Evolutionary conservation across 2,329 filamentous ascomycete genomes (phyloP).

Genomic region (Chrysoporthe deuterocubensis): DNA sequence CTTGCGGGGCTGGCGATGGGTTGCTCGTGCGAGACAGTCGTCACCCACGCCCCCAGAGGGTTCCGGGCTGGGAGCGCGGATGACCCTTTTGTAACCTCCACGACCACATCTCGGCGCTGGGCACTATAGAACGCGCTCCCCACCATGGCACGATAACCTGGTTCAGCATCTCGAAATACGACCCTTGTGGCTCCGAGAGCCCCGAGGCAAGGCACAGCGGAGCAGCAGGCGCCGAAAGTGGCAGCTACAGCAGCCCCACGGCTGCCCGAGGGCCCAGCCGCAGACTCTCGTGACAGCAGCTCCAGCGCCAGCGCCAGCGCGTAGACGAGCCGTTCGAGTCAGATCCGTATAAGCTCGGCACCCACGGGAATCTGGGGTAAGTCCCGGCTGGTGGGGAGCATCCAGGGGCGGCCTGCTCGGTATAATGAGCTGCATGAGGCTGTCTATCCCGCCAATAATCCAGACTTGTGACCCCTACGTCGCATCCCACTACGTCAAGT

Average conservation of each 20-base stretch:
- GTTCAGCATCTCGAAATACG: neutral
- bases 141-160: neutral
- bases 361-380: conserved; percentile 11
- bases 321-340: neutral
- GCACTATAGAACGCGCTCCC: neutral
- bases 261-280: neutral
- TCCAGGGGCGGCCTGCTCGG: neutral
- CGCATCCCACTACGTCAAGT: conserved; percentile 19
- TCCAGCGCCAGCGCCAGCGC: neutral
- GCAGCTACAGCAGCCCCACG: neutral
- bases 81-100: neutral
- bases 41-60: neutral
- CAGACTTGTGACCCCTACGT: conserved; percentile 4
- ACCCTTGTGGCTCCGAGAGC: conserved; percentile 18
- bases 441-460: conserved; percentile 15
- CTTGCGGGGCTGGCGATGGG: neutral
- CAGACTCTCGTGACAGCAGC: neutral
- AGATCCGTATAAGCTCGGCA: neutral
- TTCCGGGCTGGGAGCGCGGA: neutral
- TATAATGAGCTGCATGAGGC: conserved; percentile 15
- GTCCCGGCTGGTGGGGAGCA: neutral
- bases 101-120: neutral
- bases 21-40: neutral
- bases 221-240: conserved; percentile 17
- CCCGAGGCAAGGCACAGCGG: conserved; percentile 22